These are phyloP conservation scores for Globisporangium cylindrosporum DNA, from an alignment of 352 stramenopile genomes.

Conservation along the genomic window DNA sequence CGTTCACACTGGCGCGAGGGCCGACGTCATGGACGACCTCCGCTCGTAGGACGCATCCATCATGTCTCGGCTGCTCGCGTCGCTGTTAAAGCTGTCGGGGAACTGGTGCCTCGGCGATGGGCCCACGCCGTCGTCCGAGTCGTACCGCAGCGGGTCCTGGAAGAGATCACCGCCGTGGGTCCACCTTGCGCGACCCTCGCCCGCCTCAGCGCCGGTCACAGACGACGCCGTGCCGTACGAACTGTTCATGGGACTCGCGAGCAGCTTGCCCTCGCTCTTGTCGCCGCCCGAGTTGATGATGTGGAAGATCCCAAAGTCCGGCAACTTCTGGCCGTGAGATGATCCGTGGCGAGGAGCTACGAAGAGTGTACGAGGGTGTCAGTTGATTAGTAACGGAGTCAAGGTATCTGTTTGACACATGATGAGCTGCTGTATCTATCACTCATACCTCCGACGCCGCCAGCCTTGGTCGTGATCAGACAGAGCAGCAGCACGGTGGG, in stretches of 20 bases:
- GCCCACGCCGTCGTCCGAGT: conserved; percentile 71
- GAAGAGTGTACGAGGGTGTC: background rate
- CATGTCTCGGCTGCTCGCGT: conserved; percentile 38
- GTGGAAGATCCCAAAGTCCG: conserved; percentile 86
- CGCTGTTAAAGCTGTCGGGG: conserved; percentile 65
- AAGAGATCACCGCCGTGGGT: conserved; percentile 81
- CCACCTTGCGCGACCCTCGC: conserved; percentile 52
- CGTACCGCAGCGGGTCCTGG: conserved; percentile 78
- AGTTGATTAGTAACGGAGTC: background rate
- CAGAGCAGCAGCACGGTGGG: conserved; percentile 77
- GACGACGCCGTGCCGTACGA: conserved; percentile 51
- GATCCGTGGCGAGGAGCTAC: conserved; percentile 57
- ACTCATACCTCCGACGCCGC: conserved; percentile 60
- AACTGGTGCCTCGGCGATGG: conserved; percentile 53
- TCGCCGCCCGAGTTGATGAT: conserved; percentile 68
- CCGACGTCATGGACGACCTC: conserved; percentile 15
- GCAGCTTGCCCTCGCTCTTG: conserved; percentile 35
- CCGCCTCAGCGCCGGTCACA: conserved; percentile 30
- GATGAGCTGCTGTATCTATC: background rate
- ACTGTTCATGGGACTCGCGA: conserved; percentile 58
- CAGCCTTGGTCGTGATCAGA: conserved; percentile 79
- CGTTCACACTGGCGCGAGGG: conserved; percentile 17
- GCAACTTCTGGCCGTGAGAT: conserved; percentile 53
- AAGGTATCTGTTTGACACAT: no score
- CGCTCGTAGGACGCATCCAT: conserved; percentile 25